A percentile compares a stretch with the other conserved stretches of the same genome.
Evolutionary conservation across 2,329 filamentous ascomycete genomes (phyloP).

Genomic region (Ophiostoma ulmi): DNA sequence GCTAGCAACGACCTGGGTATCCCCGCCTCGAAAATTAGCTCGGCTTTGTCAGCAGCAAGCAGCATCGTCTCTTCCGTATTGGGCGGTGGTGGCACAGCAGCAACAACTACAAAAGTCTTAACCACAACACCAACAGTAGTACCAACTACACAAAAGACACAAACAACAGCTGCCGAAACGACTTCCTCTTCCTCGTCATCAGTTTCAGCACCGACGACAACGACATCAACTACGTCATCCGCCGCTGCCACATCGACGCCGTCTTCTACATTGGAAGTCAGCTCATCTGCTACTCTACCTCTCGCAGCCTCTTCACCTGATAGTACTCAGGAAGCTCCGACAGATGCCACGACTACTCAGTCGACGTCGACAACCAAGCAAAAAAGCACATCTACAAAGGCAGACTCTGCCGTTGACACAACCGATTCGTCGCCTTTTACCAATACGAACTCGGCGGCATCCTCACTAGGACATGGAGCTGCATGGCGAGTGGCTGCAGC

Average conservation of each 20-base stretch:
- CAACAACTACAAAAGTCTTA: conserved; percentile 13
- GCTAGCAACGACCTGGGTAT: conserved; percentile 17
- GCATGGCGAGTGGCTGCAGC: background rate
- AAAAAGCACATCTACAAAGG: background rate
- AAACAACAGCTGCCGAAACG: background rate
- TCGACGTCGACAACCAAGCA: conserved; percentile 13
- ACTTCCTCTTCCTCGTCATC: background rate
- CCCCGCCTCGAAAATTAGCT: conserved; percentile 18
- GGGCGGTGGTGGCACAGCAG: background rate
- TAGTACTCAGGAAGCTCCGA: background rate
- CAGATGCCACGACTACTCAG: background rate
- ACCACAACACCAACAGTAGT: background rate
- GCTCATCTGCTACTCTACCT: background rate
- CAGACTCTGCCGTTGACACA: conserved; percentile 21
- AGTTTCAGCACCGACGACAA: background rate
- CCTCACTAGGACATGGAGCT: background rate
- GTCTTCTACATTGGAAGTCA: background rate
- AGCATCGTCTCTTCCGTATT: conserved; percentile 21
- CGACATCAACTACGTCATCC: background rate
- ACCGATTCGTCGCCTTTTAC: conserved; percentile 27
- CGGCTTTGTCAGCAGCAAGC: conserved; percentile 24
- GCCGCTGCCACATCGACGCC: background rate
- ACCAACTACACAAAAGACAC: conserved; percentile 3
- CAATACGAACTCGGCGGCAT: conserved; percentile 19
- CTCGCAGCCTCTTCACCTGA: background rate